Evolutionary conservation across 2,329 filamentous ascomycete species (phyloP).

Genomic region (Colletotrichum filicis): DNA sequence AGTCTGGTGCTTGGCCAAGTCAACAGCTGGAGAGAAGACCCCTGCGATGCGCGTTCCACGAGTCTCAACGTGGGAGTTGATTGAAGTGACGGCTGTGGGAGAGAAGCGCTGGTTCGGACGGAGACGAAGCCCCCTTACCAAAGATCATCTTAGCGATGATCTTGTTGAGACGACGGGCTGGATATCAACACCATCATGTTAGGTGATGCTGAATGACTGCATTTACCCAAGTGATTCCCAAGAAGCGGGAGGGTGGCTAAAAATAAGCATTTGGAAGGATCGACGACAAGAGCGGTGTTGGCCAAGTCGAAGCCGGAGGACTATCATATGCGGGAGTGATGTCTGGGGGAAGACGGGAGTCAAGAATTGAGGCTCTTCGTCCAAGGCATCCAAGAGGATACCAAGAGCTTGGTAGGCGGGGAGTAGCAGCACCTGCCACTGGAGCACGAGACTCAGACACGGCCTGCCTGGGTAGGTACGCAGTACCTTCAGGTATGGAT

Average conservation of each 20-base stretch:
- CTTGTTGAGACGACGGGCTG: neutral
- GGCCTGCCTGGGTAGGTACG: no score
- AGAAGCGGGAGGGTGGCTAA: neutral
- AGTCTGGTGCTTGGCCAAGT: conserved; percentile 22
- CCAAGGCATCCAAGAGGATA: conserved; percentile 25
- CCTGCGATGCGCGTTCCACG: conserved; percentile 12
- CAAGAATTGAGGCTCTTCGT: conserved; percentile 30
- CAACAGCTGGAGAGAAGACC: conserved; percentile 2
- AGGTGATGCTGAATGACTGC: neutral
- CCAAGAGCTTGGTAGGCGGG: conserved; percentile 9
- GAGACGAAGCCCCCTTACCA: conserved; percentile 15
- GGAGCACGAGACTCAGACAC: neutral
- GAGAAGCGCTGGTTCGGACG: conserved; percentile 20
- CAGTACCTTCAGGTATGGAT: no score
- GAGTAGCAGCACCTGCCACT: neutral
- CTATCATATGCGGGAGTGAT: conserved; percentile 4
- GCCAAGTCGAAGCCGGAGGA: conserved; percentile 3
- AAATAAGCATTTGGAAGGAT: conserved; percentile 25
- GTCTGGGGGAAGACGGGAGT: conserved; percentile 6
- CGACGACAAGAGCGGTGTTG: neutral
- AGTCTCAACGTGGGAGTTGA: conserved; percentile 12
- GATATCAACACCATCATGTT: neutral
- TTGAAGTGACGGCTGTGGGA: neutral
- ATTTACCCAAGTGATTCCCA: conserved; percentile 4
- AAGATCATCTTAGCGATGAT: conserved; percentile 4